Evolutionary conservation across 192 early-diverging fungal genomes (phyloP).

Genomic region (Coemansia sp.): DNA sequence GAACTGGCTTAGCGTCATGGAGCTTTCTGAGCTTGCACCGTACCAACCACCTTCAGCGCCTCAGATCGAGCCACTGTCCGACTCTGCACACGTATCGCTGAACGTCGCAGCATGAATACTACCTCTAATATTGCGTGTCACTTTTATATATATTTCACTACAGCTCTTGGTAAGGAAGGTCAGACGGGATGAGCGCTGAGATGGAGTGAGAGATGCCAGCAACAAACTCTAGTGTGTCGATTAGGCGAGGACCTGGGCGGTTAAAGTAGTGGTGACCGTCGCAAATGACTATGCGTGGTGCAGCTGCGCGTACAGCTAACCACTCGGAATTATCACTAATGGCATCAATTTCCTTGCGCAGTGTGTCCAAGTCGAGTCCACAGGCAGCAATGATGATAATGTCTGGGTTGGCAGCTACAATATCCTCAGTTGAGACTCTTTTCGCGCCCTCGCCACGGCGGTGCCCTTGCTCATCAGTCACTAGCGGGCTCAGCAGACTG

Average conservation of each 20-base stretch:
- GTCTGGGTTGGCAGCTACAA: conserved; percentile 48
- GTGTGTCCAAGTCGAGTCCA: conserved; percentile 54
- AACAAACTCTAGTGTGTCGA: conserved; percentile 63
- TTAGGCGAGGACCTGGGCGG: conserved; percentile 60
- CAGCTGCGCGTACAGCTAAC: conserved; percentile 13
- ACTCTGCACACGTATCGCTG: conserved; percentile 17
- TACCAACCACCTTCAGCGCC: conserved; percentile 41
- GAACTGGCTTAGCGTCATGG: conserved; percentile 63
- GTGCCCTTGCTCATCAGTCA: conserved; percentile 19
- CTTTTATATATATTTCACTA: neutral
- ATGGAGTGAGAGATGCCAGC: conserved; percentile 15
- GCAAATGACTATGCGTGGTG: conserved; percentile 48
- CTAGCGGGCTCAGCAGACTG: conserved; percentile 42
- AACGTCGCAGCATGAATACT: neutral
- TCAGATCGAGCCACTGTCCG: conserved; percentile 13
- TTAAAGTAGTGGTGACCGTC: conserved; percentile 69
- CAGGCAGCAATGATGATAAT: conserved; percentile 57
- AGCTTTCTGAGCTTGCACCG: conserved; percentile 39
- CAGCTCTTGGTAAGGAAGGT: conserved; percentile 7
- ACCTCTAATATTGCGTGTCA: neutral
- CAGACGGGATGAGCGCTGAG: neutral
- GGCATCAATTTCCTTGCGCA: conserved; percentile 27
- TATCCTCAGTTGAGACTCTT: conserved; percentile 20
- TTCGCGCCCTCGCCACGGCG: conserved; percentile 4
- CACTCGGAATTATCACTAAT: conserved; percentile 12